These are phyloP conservation scores for Fusarium sp. DNA, from an alignment of 2,329 filamentous ascomycete genomes.

Conservation along the genomic window DNA sequence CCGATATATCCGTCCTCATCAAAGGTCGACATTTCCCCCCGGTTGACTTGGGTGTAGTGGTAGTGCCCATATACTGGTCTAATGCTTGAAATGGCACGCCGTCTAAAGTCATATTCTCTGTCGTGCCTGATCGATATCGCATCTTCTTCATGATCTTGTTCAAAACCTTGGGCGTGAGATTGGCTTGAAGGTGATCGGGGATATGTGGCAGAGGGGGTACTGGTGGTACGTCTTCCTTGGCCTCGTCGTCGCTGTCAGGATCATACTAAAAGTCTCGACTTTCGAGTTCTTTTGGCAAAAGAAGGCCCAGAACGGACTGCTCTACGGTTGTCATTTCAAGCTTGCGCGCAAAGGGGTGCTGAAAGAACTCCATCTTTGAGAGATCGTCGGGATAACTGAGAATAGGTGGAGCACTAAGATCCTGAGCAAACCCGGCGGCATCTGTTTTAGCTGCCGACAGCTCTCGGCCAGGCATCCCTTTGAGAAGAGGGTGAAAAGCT, in stretches of 20 bases:
- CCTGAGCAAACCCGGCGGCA: slow-evolving; percentile 50
- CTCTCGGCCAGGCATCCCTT: slow-evolving; percentile 54
- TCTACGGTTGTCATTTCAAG: slow-evolving; percentile 45
- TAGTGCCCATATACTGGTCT: not conserved
- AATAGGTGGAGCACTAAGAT: slow-evolving; percentile 47
- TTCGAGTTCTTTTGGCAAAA: slow-evolving; percentile 50
- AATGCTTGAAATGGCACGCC: slow-evolving; percentile 3
- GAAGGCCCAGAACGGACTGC: slow-evolving; percentile 49
- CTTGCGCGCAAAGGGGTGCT: slow-evolving; percentile 52
- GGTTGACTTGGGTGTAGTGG: slow-evolving; percentile 10
- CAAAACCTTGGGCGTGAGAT: slow-evolving; percentile 42
- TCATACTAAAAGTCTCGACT: slow-evolving; percentile 53
- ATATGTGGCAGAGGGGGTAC: slow-evolving; percentile 49
- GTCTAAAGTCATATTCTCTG: slow-evolving; percentile 7
- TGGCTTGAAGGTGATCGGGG: slow-evolving; percentile 45
- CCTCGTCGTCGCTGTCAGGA: slow-evolving; percentile 51
- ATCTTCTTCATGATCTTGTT: slow-evolving; percentile 47
- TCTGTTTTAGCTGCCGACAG: slow-evolving; percentile 54
- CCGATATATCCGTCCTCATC: slow-evolving; percentile 43
- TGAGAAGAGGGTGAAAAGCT: slow-evolving; percentile 57
- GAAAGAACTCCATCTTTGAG: slow-evolving; percentile 50
- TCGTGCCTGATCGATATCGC: slow-evolving; percentile 37
- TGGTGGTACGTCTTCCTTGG: slow-evolving; percentile 37
- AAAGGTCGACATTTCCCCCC: slow-evolving; percentile 23
- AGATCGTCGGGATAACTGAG: slow-evolving; percentile 51